Evolutionary conservation across 768 basidiomycete genomes (phyloP), one percentile per base, ranked within the genome.

Genomic region (Lactifluus volemus): DNA sequence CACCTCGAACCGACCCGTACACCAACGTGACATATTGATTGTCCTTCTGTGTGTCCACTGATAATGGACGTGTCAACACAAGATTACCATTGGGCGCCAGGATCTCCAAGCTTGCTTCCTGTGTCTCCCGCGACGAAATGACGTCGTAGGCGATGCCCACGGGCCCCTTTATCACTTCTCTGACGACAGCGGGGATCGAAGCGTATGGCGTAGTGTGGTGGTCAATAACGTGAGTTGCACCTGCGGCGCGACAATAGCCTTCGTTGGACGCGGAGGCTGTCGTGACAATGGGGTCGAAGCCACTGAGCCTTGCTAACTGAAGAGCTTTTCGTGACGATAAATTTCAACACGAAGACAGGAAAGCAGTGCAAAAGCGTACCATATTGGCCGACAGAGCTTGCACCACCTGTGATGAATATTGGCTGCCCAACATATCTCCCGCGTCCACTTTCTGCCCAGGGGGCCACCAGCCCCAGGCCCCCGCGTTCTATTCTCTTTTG

Each of bases 371-470:
- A 17, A 48, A n/a, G 64, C 74, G 64, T 69, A 78, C 81, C 41
- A 42, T 42, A 42, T 42, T 81, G 79, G 41, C 81, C 81, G 4
- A 81, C 77, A 41, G 78, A 80, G 49, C 75, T 75, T 30, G 75
- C 67, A 4, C 81, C 81, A 36, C 81, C 81, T 17, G 80, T 69
- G 55, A 82, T 74, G 34, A 83, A 59, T 42, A 81, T 74, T 1
- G 80, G 75, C 53, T 73, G 73, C 5, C 73, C 78, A 41, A 69
- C 69, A 64, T 81, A 80, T 47, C 75, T 78, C 42, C 74, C 4
- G 32, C 76, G 25, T 65, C 73, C 73, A 21, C 69, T 71, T 15
- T 70, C 64, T 44, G 72, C 73, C 67, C 77, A 72, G 0, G 79
- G 77, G 8, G 76, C 62, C 54, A 70, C 65, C 55, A 82, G 71